Evolutionary conservation across 1,284 basidiomycete genomes (phyloP), one percentile per base, ranked within the genome.

Genomic region (Austropuccinia psidii): DNA sequence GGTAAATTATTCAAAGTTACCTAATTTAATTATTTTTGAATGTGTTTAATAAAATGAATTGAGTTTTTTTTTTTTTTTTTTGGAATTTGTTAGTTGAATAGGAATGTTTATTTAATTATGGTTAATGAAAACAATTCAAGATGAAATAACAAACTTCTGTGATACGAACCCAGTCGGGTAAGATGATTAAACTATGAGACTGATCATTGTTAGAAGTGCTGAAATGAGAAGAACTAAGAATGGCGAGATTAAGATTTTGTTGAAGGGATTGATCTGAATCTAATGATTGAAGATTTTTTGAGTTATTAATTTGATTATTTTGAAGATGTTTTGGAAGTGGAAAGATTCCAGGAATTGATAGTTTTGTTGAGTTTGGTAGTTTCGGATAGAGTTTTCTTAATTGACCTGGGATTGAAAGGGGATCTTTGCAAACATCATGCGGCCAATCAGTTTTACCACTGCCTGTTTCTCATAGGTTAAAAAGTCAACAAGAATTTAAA

Each of bases 391-490:
- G 31, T 61, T 41, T 15, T 5, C 58, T 27, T 11, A 61, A 35
- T 21, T 29, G 31, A 21, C 58, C 58, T 33, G 58, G 37, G 17
- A 61, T 17, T 17, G 19, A 21, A 35, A 37, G 15, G 24, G 37
- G 7, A 21, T 61, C 37, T 21, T 29, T 35, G 27, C 58, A 61
- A 35, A 61, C 58, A 41, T 61, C 58, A 17, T 41, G 58, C 31
- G 58, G 58, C 58, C 58, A 61, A 61, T 61, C 37, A 17, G 58
- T 61, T n/a, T 61, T 61, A 41, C 58, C 37, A 8, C 33, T 61
- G 37, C 58, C 58, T 61, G 47, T 21, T n/a, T n/a, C 27, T 50
- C 21, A 50, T n/a, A n/a, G 27, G 15, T 21, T 50, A n/a, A 50
- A 27, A 1, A n/a, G 17, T 21, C n/a, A n/a, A n/a, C n/a, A n/a